Evolutionary conservation across 805 yeast species (phyloP).

Genomic region (Ogataea dorogensis): DNA sequence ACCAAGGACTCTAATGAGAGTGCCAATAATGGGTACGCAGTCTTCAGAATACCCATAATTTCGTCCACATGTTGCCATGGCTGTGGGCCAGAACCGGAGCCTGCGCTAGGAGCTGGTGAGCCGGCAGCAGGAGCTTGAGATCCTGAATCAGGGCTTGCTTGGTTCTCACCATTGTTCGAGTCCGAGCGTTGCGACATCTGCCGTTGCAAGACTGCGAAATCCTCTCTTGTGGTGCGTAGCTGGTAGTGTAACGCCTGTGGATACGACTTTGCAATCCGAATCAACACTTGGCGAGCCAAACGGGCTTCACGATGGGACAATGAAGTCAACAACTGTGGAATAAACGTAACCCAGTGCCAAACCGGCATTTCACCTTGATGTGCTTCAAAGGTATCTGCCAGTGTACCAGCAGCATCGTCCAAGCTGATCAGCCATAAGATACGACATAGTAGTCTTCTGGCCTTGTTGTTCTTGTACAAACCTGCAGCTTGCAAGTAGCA

Average conservation of each 20-base stretch:
- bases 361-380: slow-evolving; percentile 96
- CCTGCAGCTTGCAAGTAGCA: slow-evolving; percentile 98
- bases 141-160: slow-evolving; percentile 6
- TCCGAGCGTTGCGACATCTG: slow-evolving; percentile 40
- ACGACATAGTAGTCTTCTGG: slow-evolving; percentile 82
- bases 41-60: slow-evolving; percentile 90
- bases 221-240: slow-evolving; percentile 91
- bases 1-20: slow-evolving; percentile 91
- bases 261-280: slow-evolving; percentile 90
- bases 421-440: slow-evolving; percentile 90
- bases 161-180: slow-evolving; percentile 8
- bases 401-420: slow-evolving; percentile 79
- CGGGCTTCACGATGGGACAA: slow-evolving; percentile 89
- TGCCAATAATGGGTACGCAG: slow-evolving; percentile 93
- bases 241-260: slow-evolving; percentile 98
- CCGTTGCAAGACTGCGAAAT: slow-evolving; percentile 80
- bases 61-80: slow-evolving; percentile 94
- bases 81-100: slow-evolving; percentile 38
- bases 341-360: slow-evolving; percentile 98
- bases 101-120: slow-evolving; percentile 4
- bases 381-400: slow-evolving; percentile 84
- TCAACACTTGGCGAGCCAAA: slow-evolving; percentile 81
- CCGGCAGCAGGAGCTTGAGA: slow-evolving; percentile 4
- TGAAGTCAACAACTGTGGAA: slow-evolving; percentile 89
- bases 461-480: slow-evolving; percentile 85